These are phyloP conservation scores for Microdochium paspali DNA, from an alignment of 2,329 filamentous ascomycete genomes.

Conservation along the genomic window DNA sequence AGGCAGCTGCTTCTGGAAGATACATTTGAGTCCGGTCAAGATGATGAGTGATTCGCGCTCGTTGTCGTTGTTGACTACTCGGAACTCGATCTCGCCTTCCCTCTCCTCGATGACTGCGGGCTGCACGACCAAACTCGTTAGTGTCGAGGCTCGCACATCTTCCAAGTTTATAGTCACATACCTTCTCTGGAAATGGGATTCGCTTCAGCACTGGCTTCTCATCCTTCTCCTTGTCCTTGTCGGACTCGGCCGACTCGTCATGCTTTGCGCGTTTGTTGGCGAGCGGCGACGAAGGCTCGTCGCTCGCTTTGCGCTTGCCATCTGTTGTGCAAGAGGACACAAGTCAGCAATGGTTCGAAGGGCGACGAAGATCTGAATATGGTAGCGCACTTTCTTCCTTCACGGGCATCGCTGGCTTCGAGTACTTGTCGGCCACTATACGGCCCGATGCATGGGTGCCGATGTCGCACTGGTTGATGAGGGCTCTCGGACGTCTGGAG, in stretches of 20 bases:
- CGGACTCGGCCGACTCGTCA: conserved; percentile 26
- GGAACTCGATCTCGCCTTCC: conserved; percentile 89
- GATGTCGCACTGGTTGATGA: not conserved
- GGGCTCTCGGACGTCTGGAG: no score
- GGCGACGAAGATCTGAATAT: not conserved
- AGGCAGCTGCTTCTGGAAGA: conserved; percentile 95
- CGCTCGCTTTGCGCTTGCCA: conserved; percentile 64
- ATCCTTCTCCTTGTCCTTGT: conserved; percentile 1
- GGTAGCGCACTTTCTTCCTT: conserved; percentile 29
- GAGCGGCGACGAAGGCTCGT: conserved; percentile 52
- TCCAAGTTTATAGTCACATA: conserved; percentile 21
- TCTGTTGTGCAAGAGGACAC: conserved; percentile 20
- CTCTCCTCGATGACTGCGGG: conserved; percentile 90
- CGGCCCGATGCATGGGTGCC: not conserved
- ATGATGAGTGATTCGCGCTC: conserved; percentile 84
- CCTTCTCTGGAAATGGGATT: conserved; percentile 86
- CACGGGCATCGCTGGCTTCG: conserved; percentile 14
- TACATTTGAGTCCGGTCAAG: conserved; percentile 89
- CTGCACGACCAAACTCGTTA: conserved; percentile 28
- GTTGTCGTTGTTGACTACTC: conserved; percentile 95
- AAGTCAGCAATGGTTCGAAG: conserved; percentile 2
- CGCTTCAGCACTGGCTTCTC: conserved; percentile 44
- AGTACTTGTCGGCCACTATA: not conserved
- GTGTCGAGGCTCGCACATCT: conserved; percentile 7
- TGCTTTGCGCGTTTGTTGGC: conserved; percentile 58